Evolutionary conservation across 2,329 filamentous ascomycete species (phyloP).

Genomic region (Aspergillus sp.): DNA sequence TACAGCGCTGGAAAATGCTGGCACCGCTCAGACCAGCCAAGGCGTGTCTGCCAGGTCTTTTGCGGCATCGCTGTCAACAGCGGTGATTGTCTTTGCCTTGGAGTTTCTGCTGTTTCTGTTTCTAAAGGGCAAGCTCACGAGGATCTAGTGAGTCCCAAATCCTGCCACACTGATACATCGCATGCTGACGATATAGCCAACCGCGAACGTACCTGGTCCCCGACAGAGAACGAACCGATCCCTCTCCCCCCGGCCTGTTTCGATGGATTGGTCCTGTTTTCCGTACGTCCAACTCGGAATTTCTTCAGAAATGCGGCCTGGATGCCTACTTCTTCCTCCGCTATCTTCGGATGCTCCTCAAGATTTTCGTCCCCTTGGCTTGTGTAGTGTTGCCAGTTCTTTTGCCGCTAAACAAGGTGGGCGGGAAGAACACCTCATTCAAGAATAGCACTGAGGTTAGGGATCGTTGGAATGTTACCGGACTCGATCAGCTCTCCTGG

Average conservation of each 20-base stretch:
- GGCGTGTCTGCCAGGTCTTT: slow-evolving; percentile 44
- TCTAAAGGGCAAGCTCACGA: slow-evolving; percentile 65
- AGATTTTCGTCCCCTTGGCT: slow-evolving; percentile 83
- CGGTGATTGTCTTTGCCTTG: slow-evolving; percentile 53
- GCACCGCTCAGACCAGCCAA: slow-evolving; percentile 24
- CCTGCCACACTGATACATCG: too few species aligned
- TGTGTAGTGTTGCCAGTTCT: slow-evolving; percentile 72
- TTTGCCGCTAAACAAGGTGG: slow-evolving; percentile 71
- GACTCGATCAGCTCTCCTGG: slow-evolving; percentile 77
- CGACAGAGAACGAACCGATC: slow-evolving; percentile 70
- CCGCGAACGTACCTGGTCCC: slow-evolving; percentile 79
- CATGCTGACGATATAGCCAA: slow-evolving; percentile 44
- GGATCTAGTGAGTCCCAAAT: slow-evolving; percentile 76
- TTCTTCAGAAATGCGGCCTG: slow-evolving; percentile 90
- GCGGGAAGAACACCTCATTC: slow-evolving; percentile 54
- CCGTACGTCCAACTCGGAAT: slow-evolving; percentile 64
- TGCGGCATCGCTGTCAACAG: slow-evolving; percentile 54
- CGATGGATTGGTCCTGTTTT: slow-evolving; percentile 50
- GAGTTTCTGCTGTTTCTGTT: slow-evolving; percentile 63
- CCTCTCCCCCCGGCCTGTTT: slow-evolving; percentile 53
- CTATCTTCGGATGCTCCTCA: slow-evolving; percentile 73
- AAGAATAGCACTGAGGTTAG: slow-evolving; percentile 27
- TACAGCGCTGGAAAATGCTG: slow-evolving; percentile 26
- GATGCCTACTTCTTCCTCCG: slow-evolving; percentile 97
- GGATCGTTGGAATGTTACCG: slow-evolving; percentile 45